These are phyloP conservation scores for Lipomyces kockii DNA, from an alignment of 805 yeast genomes.

Conservation along the genomic window DNA sequence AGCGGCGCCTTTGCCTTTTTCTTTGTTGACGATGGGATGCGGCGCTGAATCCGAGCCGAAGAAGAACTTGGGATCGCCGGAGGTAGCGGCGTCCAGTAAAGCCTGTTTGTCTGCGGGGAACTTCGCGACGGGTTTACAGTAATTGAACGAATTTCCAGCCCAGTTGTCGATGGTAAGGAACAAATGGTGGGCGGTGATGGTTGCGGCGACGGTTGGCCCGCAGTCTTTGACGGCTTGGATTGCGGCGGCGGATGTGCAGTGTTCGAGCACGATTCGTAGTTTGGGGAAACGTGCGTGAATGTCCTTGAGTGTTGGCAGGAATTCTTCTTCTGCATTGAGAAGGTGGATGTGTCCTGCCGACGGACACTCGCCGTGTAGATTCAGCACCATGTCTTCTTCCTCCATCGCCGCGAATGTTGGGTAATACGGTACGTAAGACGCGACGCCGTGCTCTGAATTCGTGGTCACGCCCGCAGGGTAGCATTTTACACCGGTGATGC, in stretches of 20 bases:
- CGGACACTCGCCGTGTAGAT: slow-evolving; percentile 96
- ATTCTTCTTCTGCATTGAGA: slow-evolving; percentile 89
- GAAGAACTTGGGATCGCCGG: slow-evolving; percentile 90
- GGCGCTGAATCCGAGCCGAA: slow-evolving; percentile 99
- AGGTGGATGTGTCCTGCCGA: slow-evolving; percentile 78
- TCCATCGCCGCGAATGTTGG: slow-evolving; percentile 91
- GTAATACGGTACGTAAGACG: slow-evolving; percentile 85
- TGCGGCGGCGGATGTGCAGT: slow-evolving; percentile 92
- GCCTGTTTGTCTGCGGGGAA: slow-evolving; percentile 83
- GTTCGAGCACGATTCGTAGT: slow-evolving; percentile 86
- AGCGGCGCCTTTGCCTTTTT: slow-evolving; percentile 80
- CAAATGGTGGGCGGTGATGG: slow-evolving; percentile 95
- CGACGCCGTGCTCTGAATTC: slow-evolving; percentile 87
- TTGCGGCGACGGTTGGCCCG: slow-evolving; percentile 81
- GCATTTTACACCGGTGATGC: slow-evolving; percentile 86
- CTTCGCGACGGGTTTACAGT: slow-evolving; percentile 98
- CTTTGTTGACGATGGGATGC: slow-evolving; percentile 81
- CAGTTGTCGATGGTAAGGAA: slow-evolving; percentile 87
- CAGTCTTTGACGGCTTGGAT: slow-evolving; percentile 73
- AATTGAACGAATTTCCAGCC: slow-evolving; percentile 95
- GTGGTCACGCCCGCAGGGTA: slow-evolving; percentile 99
- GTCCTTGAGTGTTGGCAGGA: slow-evolving; percentile 83
- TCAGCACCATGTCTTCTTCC: slow-evolving; percentile 73
- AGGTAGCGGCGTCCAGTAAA: slow-evolving; percentile 81
- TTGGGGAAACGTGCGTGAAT: slow-evolving; percentile 84